Base-by-base conservation (phyloP, 345 rosid genomes). In the Barbarea vulgaris region DNA sequence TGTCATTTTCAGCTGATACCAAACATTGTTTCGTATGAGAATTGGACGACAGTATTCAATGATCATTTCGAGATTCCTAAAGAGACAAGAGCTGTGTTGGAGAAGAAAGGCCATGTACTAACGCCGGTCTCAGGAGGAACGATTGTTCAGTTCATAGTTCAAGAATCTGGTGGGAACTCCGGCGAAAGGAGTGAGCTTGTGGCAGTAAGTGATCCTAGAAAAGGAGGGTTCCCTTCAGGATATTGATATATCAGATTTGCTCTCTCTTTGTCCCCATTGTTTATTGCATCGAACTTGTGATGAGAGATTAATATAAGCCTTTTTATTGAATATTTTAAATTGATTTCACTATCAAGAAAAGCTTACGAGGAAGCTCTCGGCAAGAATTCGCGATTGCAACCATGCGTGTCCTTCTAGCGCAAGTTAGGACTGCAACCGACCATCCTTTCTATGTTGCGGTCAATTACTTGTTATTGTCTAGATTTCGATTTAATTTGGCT, bases 121-220 rank as follows among this genome's bases (percentile, higher is more conserved):
- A 12, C 70, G 11, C 67, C 81, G 61, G 15, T 79, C 10, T 51
- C 77, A 1, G 85, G 85, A 42, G 85, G 87, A 39, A 75, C 84
- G 1, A 74, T 85, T 33, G 60, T 72, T 72, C 91, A 87, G 69
- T 77, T 88, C 19, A 70, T 87, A 19, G 83, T 83, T 56, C 83
- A 84, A n/a, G 81, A 75, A 48, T 53, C 74, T 10, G 76, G 74
- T 6, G 73, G 13, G 36, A 68, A 61, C 19, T 63, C 53, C 7
- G 30, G 53, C 13, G 30, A 25, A 27, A 41, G 0, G 22, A 80
- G 84, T 54, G 42, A 44, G 75, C 87, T 87, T 48, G 78, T 81
- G 18, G 91, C 81, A 9, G 85, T 87, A 1, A 85, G 87, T 82
- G 91, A 89, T 70, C 89, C 89, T 4, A 79, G 94, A 78, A 87